Conservation (phyloP, 805 yeast genomes). For the Saturnispora diversa region DNA sequence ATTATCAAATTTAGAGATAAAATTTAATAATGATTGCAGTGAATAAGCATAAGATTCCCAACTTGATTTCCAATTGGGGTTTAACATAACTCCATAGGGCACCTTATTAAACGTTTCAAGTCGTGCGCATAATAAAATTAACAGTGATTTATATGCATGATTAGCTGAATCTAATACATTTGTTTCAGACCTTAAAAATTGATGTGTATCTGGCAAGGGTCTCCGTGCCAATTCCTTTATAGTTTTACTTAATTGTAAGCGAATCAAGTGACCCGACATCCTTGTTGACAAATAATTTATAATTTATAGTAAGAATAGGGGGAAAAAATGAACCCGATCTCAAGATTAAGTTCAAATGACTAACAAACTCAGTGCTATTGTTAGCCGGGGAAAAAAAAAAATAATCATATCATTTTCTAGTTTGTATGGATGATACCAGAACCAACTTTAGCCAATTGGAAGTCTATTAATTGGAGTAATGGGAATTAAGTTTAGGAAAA, state of each 20-base stretch:
- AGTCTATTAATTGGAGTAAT: no score
- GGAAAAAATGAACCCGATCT: no score
- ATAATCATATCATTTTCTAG: no score
- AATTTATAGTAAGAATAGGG: neutral
- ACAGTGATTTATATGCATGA: slow-evolving; percentile 47
- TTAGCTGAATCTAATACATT: slow-evolving; percentile 30
- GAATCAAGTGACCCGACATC: no score
- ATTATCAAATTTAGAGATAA: slow-evolving; percentile 24
- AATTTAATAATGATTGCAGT: slow-evolving; percentile 41
- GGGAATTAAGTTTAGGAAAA: neutral
- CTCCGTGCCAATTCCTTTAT: neutral
- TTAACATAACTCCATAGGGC: slow-evolving; percentile 78
- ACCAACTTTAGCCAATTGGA: no score
- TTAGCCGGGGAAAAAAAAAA: no score
- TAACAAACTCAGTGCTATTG: no score
- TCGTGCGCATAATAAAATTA: slow-evolving; percentile 63
- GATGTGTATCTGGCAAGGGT: slow-evolving; percentile 6
- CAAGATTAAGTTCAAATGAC: no score
- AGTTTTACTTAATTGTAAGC: neutral
- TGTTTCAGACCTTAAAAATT: neutral
- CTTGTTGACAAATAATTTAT: no score
- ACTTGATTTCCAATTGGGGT: slow-evolving; percentile 76
- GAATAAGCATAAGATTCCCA: slow-evolving; percentile 69
- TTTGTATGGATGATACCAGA: no score
- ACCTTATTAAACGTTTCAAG: slow-evolving; percentile 59